Percentiles rank a stretch among this genome's conserved stretches.
Conservation (phyloP, 768 basidiomycete genomes). For the Lactarius tabidus region DNA sequence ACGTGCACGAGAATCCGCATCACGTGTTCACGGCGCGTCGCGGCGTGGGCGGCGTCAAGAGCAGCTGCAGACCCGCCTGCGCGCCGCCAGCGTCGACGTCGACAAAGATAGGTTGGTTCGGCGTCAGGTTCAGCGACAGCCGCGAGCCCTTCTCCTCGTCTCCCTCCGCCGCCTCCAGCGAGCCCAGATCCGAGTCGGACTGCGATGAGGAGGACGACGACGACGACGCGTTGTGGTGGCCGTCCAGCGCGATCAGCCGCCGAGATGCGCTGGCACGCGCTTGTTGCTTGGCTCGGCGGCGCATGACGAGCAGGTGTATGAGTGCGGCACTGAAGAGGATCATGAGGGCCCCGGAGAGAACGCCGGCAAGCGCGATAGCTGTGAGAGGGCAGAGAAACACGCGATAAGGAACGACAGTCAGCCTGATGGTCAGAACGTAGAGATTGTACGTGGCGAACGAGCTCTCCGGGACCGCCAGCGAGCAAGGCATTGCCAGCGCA, state of each 20-base stretch:
- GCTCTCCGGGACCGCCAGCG: background rate
- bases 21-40: background rate
- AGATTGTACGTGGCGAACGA: background rate
- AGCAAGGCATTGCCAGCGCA: background rate
- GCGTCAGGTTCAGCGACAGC: conserved; percentile 16
- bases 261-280: background rate
- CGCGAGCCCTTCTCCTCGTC: background rate
- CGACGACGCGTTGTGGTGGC: background rate
- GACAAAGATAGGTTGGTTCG: conserved; percentile 22
- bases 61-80: conserved; percentile 15
- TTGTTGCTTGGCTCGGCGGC: conserved; percentile 5
- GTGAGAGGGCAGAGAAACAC: too few species aligned
- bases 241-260: background rate
- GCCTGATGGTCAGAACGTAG: background rate
- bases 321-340: background rate
- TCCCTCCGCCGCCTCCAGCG: background rate
- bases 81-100: conserved; percentile 17
- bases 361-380: conserved; percentile 11
- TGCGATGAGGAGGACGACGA: background rate
- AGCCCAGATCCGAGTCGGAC: background rate
- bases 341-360: conserved; percentile 12
- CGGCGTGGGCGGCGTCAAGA: conserved; percentile 24
- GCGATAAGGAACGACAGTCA: background rate
- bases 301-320: conserved; percentile 8
- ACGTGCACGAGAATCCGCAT: background rate